A percentile compares a stretch with the other conserved stretches of the same genome.
These are phyloP conservation scores for Pyricularia sp. DNA, from an alignment of 2,329 filamentous ascomycete species.

Conservation along the genomic window DNA sequence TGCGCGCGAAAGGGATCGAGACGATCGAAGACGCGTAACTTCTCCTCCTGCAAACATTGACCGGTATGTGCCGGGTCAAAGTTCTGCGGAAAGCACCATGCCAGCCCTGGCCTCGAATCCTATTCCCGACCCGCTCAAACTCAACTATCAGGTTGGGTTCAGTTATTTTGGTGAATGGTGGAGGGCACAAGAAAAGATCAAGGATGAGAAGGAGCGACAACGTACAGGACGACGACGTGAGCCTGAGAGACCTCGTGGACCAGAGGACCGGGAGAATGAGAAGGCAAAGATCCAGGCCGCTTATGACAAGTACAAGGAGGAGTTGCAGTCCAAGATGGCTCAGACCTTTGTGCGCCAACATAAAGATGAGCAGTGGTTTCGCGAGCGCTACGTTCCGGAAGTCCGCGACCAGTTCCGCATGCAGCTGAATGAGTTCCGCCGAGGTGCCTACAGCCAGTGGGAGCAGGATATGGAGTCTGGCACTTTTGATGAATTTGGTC, in stretches of 20 bases:
- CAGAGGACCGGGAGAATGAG: constrained; percentile 71
- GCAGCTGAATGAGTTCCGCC: constrained; percentile 72
- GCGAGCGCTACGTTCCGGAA: constrained; percentile 83
- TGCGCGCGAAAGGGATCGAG: constrained; percentile 34
- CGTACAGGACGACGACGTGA: constrained; percentile 61
- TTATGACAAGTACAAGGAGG: constrained; percentile 59
- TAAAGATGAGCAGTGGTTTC: constrained; percentile 96
- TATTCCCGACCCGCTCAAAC: constrained; percentile 59
- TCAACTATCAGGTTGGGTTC: constrained; percentile 75
- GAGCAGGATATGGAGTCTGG: constrained; percentile 77
- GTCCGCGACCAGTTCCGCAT: constrained; percentile 65
- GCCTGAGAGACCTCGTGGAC: constrained; percentile 52
- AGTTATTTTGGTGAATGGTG: constrained; percentile 85
- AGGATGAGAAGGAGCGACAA: constrained; percentile 67
- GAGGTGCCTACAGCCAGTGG: constrained; percentile 76
- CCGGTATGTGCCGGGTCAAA: constrained; percentile 72
- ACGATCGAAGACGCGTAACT: constrained; percentile 53
- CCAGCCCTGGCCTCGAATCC: constrained; percentile 43
- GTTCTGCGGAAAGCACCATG: constrained; percentile 36
- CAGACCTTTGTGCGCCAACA: constrained; percentile 84
- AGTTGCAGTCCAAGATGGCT: constrained; percentile 69
- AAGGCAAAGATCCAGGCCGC: constrained; percentile 67
- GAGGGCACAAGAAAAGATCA: constrained; percentile 72
- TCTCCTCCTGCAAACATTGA: constrained; percentile 67
- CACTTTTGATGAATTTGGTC: constrained; percentile 85